Evolutionary conservation across 768 basidiomycete genomes (phyloP), one percentile per base, ranked within the genome.

Genomic region (Pleurotus eryngii): DNA sequence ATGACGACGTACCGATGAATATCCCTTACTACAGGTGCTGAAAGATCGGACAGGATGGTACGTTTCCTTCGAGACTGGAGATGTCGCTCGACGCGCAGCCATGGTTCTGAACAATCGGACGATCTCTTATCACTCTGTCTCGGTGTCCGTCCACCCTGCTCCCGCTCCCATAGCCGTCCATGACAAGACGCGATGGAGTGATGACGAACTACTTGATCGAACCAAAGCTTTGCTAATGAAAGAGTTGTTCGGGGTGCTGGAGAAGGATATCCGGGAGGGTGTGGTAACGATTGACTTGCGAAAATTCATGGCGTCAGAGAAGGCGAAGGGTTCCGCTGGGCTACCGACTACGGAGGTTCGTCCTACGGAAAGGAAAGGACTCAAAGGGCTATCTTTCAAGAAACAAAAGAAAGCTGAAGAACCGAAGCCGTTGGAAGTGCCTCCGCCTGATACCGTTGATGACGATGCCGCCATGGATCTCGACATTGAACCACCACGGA

Each of bases 31-130:
- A 35, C 57, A 92, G 89, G 78, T 95, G 24, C 74, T 93, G 1
- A 81, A 83, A 60, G 89, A 90, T 67, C 79, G 81, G 50, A 71
- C 73, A 1, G 89, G 86, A 8, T 88, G 91, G 78, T 95, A 94
- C 66, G 80, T 95, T 60, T 89, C 92, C 3, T 98, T 97, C 68
- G 65, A 74, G 17, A 81, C 83, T 3, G 66, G 76, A 2, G 82
- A 82, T 55, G 68, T 80, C 0, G 94, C 94, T 0, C 76, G 84
- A 5, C 77, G 87, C 3, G 90, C 92, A 0, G 78, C 79, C 7
- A 81, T 82, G 61, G 85, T 91, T 3, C 80, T 95, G 37, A 74
- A 72, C 59, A 73, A 74, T 11, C 81, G 80, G 40, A 82, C 76
- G 57, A 78, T 90, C 2, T 81, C 77, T 1, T 80, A 84, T 61